These are phyloP conservation scores for Orbilia oligospora DNA, from an alignment of 2,329 filamentous ascomycete genomes.

Conservation along the genomic window DNA sequence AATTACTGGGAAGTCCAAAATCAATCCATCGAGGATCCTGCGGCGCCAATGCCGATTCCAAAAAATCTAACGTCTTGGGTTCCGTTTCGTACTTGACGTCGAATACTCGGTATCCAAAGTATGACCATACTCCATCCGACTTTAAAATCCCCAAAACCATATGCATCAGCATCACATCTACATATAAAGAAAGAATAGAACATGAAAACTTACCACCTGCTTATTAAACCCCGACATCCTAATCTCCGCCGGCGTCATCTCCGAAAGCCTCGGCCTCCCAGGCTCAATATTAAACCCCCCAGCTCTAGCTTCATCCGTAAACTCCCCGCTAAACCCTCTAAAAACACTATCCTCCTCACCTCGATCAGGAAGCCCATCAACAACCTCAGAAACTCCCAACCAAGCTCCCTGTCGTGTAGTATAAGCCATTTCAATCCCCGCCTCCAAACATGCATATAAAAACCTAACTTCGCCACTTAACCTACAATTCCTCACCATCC, in stretches of 20 bases:
- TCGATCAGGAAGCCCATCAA: background rate
- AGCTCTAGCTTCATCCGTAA: no score
- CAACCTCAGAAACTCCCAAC: background rate
- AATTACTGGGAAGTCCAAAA: background rate
- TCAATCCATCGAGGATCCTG: background rate
- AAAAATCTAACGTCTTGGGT: background rate
- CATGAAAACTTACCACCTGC: constrained; percentile 7
- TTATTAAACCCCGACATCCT: background rate
- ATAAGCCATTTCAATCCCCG: constrained; percentile 14
- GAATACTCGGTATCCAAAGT: background rate
- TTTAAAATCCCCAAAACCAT: background rate
- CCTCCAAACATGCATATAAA: constrained; percentile 31
- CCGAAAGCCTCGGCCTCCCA: background rate
- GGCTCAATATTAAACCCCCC: no score
- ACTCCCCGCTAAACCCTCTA: no score
- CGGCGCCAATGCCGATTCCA: background rate
- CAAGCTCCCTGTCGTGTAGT: background rate
- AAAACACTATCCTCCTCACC: no score
- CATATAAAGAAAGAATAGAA: background rate
- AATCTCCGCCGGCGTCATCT: background rate
- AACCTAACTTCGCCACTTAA: constrained; percentile 43
- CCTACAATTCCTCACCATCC: constrained; percentile 4
- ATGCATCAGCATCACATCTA: background rate
- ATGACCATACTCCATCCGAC: background rate
- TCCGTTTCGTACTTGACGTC: constrained; percentile 4